These are phyloP conservation scores for Epichloe coenophiala DNA, from an alignment of 2,329 filamentous ascomycete genomes.

Conservation along the genomic window DNA sequence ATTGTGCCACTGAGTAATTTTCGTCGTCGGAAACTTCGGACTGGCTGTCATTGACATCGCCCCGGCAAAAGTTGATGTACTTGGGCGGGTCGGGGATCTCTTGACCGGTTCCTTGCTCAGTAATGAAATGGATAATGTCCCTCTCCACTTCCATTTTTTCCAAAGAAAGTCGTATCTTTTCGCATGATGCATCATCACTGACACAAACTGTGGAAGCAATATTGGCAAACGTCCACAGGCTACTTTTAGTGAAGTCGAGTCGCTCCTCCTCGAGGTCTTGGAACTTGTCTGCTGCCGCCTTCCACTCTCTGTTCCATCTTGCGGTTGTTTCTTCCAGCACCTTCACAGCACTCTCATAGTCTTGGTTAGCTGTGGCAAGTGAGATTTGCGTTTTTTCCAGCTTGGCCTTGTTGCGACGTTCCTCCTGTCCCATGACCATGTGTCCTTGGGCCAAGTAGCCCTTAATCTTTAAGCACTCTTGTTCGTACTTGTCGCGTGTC, in stretches of 20 bases:
- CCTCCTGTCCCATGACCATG: slow-evolving; percentile 99
- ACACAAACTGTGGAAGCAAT: slow-evolving; percentile 95
- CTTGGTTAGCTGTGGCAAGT: slow-evolving; percentile 75
- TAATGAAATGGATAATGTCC: slow-evolving; percentile 83
- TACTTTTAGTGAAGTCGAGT: slow-evolving; percentile 94
- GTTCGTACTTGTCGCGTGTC: slow-evolving; percentile 88
- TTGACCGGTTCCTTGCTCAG: slow-evolving; percentile 77
- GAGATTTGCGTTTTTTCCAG: slow-evolving; percentile 99
- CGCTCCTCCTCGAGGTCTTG: slow-evolving; percentile 97
- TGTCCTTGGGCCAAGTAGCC: slow-evolving; percentile 96
- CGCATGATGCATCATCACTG: slow-evolving; percentile 90
- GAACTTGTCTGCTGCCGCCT: slow-evolving; percentile 94
- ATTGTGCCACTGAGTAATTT: slow-evolving; percentile 87
- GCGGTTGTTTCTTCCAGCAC: slow-evolving; percentile 87
- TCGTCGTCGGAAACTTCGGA: slow-evolving; percentile 81
- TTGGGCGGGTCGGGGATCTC: slow-evolving; percentile 95
- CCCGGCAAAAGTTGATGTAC: slow-evolving; percentile 97
- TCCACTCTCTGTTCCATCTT: slow-evolving; percentile 97
- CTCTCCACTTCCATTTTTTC: slow-evolving; percentile 96
- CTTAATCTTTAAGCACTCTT: slow-evolving; percentile 96
- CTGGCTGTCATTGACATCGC: slow-evolving; percentile 65
- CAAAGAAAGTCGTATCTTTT: slow-evolving; percentile 85
- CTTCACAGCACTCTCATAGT: slow-evolving; percentile 90
- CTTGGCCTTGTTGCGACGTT: slow-evolving; percentile 97
- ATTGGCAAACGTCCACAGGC: slow-evolving; percentile 95